phyloP scores from a whole-genome alignment of 257 asterid species.

The Przewalskia tangutica region DNA sequence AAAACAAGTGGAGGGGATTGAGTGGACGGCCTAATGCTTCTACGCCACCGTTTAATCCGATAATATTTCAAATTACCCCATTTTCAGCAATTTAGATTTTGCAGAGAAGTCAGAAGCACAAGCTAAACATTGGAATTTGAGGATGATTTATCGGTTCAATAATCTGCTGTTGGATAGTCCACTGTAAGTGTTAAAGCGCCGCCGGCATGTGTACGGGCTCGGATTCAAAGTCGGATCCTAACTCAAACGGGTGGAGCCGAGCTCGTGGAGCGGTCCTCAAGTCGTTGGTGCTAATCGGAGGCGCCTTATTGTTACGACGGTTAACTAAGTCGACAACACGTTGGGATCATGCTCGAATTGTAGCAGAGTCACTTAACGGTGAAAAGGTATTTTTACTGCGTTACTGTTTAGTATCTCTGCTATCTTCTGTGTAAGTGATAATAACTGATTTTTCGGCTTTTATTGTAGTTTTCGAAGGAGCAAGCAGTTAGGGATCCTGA shows the following conservation, averaged over 20 bases:
- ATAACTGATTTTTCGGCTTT: not conserved
- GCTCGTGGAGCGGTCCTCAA: conserved; percentile 73
- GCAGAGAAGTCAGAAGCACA: not conserved
- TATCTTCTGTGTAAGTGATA: not conserved
- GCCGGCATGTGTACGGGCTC: conserved; percentile 53
- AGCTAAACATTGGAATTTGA: not conserved
- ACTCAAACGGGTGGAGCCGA: conserved; percentile 63
- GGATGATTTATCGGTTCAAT: not conserved
- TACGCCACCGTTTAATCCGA: not conserved
- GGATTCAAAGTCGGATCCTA: conserved; percentile 31
- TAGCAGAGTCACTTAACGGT: conserved; percentile 88
- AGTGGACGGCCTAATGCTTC: not conserved
- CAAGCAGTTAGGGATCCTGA: conserved; percentile 98
- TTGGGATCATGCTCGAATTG: conserved; percentile 91
- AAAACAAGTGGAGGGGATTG: not conserved
- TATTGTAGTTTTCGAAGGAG: conserved; percentile 69
- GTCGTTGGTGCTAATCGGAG: conserved; percentile 72
- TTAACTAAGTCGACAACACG: conserved; percentile 94
- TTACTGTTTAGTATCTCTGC: not conserved
- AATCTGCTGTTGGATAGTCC: not conserved
- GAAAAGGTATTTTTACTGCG: conserved; percentile 49
- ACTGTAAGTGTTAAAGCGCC: not conserved
- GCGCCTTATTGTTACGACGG: conserved; percentile 79
- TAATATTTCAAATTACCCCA: not conserved
- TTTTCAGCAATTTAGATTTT: not conserved